Percentiles rank a stretch among this genome's conserved stretches.
phyloP scores from a whole-genome alignment of 2,329 filamentous ascomycete genomes.

The Xylaria sp. region DNA sequence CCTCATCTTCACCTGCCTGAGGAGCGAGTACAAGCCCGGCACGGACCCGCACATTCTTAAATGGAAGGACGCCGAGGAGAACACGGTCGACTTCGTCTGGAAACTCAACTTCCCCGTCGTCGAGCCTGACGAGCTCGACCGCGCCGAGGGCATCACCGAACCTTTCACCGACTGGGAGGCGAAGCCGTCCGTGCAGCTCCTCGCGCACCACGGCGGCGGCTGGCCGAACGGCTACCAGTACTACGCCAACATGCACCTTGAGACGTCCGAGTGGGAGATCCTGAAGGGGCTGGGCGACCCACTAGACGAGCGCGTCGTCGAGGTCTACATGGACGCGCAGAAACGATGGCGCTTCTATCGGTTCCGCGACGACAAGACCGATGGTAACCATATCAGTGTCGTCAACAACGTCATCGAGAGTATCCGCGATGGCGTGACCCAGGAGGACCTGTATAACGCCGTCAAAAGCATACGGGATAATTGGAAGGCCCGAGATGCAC shows the following conservation, averaged over 20 bases:
- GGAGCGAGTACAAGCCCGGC: slow-evolving; percentile 85
- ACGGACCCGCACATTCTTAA: slow-evolving; percentile 96
- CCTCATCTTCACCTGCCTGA: slow-evolving; percentile 95
- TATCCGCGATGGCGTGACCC: slow-evolving; percentile 85
- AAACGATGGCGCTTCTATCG: slow-evolving; percentile 87
- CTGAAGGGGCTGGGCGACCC: slow-evolving; percentile 79
- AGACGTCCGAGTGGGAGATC: slow-evolving; percentile 82
- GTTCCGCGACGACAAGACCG: slow-evolving; percentile 90
- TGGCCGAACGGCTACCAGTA: slow-evolving; percentile 66
- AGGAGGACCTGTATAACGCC: slow-evolving; percentile 79
- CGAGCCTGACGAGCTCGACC: slow-evolving; percentile 75
- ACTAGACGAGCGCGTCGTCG: slow-evolving; percentile 87
- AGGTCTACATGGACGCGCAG: slow-evolving; percentile 83
- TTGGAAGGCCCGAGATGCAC: slow-evolving; percentile 74
- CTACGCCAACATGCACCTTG: slow-evolving; percentile 76
- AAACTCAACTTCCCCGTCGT: slow-evolving; percentile 78
- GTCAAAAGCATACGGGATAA: slow-evolving; percentile 78
- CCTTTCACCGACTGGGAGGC: slow-evolving; percentile 82
- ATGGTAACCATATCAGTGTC: slow-evolving; percentile 88
- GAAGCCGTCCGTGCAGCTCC: slow-evolving; percentile 77
- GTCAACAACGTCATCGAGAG: slow-evolving; percentile 89
- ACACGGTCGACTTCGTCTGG: slow-evolving; percentile 92
- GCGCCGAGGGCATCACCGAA: slow-evolving; percentile 71
- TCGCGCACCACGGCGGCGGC: slow-evolving; percentile 72
- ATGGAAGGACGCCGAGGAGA: slow-evolving; percentile 96